Base-by-base conservation (phyloP, 2,329 filamentous ascomycete genomes). In the Aspergillus versicolor region DNA sequence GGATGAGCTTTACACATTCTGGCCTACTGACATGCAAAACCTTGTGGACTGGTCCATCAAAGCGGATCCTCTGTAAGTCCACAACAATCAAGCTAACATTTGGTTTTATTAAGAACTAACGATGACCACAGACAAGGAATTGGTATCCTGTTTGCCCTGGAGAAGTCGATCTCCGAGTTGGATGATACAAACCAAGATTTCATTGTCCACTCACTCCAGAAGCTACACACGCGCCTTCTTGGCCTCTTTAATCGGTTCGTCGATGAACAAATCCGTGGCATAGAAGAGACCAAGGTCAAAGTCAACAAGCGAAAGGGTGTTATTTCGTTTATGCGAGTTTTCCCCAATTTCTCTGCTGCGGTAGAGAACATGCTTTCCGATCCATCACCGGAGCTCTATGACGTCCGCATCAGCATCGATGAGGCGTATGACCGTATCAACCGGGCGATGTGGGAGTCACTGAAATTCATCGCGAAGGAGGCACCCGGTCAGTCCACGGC, bases 281-380 rank as follows among this genome's bases (percentile, higher is more conserved):
- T 97, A 62, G 94, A 97, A 75, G 94, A 97, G 60, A 97, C 92
- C 40, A 97, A 97, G 76, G 93, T 99, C 73, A 97, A 97, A 80
- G 92, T 97, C 76, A 97, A 96, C 81, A 97, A 97, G 81, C 89
- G 94, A 64, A 97, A 95, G 77, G 93, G 94, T 11, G 91, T 99
- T 56, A 97, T 97, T 67, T 88, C 88, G 15, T 97, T 97, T 74
- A 93, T 97, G 79, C 90, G 91, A 62, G 88, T 93, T 41, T 97
- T 97, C 79, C 94, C 93, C 0, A 81, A 88, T 58, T 97, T 97
- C 75, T 87, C 87, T n/a, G 76, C 84, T 1, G 87, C 89, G 0
- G 84, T 97, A 1, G 92, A 97, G 75, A 92, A 88, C 68, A 92
- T 95, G 85, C 82, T 96, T 46, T 77, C 82, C 0, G 80, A 81